A percentile compares a stretch with the other conserved stretches of the same genome.
phyloP scores from a whole-genome alignment of 768 basidiomycete genomes.

The Albatrellus ellisii region DNA sequence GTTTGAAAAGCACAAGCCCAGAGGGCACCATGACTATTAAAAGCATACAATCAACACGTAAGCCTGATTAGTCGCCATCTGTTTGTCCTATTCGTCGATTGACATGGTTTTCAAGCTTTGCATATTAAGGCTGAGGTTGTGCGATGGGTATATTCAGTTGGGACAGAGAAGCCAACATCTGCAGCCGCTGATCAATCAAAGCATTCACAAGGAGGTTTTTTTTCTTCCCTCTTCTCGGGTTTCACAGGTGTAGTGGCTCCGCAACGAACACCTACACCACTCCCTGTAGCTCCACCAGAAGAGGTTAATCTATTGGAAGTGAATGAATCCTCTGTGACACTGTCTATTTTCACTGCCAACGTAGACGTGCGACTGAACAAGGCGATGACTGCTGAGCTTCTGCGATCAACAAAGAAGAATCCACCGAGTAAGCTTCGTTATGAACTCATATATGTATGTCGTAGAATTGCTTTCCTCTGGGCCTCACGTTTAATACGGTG shows the following conservation, averaged over 20 bases:
- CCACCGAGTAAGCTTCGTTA: constrained; percentile 66
- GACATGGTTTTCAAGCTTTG: constrained; percentile 32
- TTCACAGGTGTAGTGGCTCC: constrained; percentile 20
- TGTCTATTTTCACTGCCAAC: constrained; percentile 56
- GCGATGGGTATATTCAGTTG: constrained; percentile 59
- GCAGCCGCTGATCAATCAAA: constrained; percentile 10
- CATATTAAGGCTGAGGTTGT: constrained; percentile 76
- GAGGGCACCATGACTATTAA: constrained; percentile 56
- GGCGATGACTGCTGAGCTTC: constrained; percentile 60
- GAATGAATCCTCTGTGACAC: constrained; percentile 39
- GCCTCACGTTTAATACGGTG: background rate
- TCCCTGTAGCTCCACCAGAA: constrained; percentile 19
- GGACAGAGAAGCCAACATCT: constrained; percentile 41
- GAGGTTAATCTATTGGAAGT: constrained; percentile 20
- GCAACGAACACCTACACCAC: constrained; percentile 19
- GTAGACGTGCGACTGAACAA: constrained; percentile 51
- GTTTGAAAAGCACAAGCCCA: constrained; percentile 41
- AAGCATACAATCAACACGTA: constrained; percentile 51
- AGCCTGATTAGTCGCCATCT: constrained; percentile 15
- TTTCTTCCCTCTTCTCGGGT: constrained; percentile 29
- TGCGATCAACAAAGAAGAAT: constrained; percentile 91
- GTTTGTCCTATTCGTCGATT: constrained; percentile 3
- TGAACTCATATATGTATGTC: constrained; percentile 71
- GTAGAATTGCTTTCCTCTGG: background rate
- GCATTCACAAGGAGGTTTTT: constrained; percentile 19